Evolutionary conservation across 1,139 yeast genomes (phyloP), one percentile per base, ranked within the genome.

Genomic region (Pichia sp.): DNA sequence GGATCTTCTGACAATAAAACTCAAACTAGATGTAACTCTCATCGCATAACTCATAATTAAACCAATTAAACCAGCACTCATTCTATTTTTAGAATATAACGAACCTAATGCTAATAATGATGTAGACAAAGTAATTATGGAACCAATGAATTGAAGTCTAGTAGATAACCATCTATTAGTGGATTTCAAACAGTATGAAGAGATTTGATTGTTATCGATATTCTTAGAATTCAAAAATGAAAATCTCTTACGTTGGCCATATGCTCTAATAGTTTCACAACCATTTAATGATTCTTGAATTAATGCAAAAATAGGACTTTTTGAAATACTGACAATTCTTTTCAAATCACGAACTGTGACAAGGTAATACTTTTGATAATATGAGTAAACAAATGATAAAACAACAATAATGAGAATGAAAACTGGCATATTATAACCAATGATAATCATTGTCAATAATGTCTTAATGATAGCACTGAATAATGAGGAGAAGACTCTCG

Each of bases 161-260:
- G 84, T 76, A 4, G 83, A 74, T 11, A 87, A 67, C 96, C 96
- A 87, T 62, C 93, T 75, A 57, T 82, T 81, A 21, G 78, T 72
- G 15, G 86, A 78, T 52, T 79, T 77, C 54, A 83, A 67, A 63
- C 85, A 81, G 59, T 77, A 79, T 54, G 85, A 84, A 38, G 86
- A 71, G 51, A 83, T 81, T 44, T 76, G 74, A 50, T 74, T 76
- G 39, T 51, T 53, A 46, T 65, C 67, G 47, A 79, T 70, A 58
- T 80, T 71, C 28, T 67, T 61, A 40, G 73, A 69, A 58, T 77
- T 78, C 61, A 76, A 66, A 55, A 60, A 66, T 42, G 63, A 66
- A 58, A 79, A 79, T 56, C 82, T 67, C 3, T 67, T 66, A 47
- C 68, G 70, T 58, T 78, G 81, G 4, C 62, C 60, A 53, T 70